Percentiles rank a stretch among this genome's conserved stretches.
These are phyloP conservation scores for Aspergillus ellipticus DNA, from an alignment of 495 filamentous ascomycete genomes.

Conservation along the genomic window DNA sequence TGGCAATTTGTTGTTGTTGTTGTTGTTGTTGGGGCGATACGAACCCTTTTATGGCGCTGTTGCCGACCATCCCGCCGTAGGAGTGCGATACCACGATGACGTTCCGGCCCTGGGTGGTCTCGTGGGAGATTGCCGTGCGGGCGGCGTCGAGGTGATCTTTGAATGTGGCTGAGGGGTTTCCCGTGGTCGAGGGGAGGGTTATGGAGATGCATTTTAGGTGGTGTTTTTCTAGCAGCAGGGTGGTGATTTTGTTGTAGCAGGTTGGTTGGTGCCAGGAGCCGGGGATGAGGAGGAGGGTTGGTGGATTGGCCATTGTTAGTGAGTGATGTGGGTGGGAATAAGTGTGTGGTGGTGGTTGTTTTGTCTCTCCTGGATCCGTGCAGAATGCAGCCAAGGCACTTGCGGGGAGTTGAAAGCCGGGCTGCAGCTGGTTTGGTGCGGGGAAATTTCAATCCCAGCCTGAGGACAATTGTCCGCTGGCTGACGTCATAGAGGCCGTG, in stretches of 20 bases:
- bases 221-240: conserved; percentile 29
- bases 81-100: conserved; percentile 51
- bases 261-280: conserved; percentile 45
- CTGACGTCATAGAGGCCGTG: too few species aligned
- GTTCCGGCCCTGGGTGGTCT: conserved; percentile 30
- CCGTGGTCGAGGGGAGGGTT: conserved; percentile 36
- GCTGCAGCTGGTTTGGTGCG: too few species aligned
- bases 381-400: too few species aligned
- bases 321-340: too few species aligned
- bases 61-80: conserved; percentile 49
- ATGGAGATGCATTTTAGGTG: conserved; percentile 23
- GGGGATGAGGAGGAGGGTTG: conserved; percentile 43
- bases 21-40: conserved; percentile 19
- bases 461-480: too few species aligned
- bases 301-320: not conserved
- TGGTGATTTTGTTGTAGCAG: conserved; percentile 36
- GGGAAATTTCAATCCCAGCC: too few species aligned
- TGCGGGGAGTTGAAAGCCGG: too few species aligned
- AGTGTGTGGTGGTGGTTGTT: too few species aligned
- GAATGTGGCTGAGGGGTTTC: conserved; percentile 33
- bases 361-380: too few species aligned
- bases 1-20: too few species aligned
- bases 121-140: conserved; percentile 29
- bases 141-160: conserved; percentile 35
- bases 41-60: conserved; percentile 44